Conservation (phyloP, 163 green algal species). For the Chlamydomonas reinhardtii region DNA sequence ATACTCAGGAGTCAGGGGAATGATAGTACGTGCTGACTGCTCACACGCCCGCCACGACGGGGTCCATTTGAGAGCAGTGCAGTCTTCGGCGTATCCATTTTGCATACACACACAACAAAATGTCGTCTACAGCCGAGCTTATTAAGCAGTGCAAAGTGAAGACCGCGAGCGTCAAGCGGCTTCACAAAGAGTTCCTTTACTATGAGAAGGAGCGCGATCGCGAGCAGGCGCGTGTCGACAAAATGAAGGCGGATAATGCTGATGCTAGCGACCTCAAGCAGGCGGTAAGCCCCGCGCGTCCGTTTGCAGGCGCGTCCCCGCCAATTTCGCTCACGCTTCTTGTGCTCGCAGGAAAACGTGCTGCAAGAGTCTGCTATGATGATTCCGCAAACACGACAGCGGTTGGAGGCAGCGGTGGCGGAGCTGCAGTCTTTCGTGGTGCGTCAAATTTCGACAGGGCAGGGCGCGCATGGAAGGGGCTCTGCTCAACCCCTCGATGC, state of each 20-base stretch:
- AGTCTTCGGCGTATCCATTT: too few species aligned
- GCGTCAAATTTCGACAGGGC: constrained; percentile 9
- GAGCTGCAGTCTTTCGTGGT: constrained; percentile 85
- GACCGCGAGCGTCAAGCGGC: constrained; percentile 80
- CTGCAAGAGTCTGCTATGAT: constrained; percentile 90
- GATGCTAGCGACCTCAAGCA: constrained; percentile 91
- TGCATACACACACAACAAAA: not conserved
- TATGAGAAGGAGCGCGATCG: constrained; percentile 87
- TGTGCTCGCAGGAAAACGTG: constrained; percentile 84
- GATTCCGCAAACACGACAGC: constrained; percentile 88
- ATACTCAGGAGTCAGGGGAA: too few species aligned
- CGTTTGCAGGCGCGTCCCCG: too few species aligned
- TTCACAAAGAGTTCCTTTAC: constrained; percentile 88
- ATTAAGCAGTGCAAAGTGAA: constrained; percentile 72
- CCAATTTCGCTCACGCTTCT: too few species aligned
- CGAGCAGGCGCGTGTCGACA: constrained; percentile 80
- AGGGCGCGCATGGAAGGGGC: too few species aligned
- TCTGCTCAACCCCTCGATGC: too few species aligned
- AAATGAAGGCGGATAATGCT: constrained; percentile 75
- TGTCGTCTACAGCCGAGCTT: constrained; percentile 23
- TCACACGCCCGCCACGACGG: too few species aligned
- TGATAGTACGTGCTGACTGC: too few species aligned
- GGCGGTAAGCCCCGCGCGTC: constrained; percentile 68
- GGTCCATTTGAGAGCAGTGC: too few species aligned
- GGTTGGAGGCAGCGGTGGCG: constrained; percentile 78